Conservation (phyloP, 192 early-diverging fungal species). For the Coemansia sp. region DNA sequence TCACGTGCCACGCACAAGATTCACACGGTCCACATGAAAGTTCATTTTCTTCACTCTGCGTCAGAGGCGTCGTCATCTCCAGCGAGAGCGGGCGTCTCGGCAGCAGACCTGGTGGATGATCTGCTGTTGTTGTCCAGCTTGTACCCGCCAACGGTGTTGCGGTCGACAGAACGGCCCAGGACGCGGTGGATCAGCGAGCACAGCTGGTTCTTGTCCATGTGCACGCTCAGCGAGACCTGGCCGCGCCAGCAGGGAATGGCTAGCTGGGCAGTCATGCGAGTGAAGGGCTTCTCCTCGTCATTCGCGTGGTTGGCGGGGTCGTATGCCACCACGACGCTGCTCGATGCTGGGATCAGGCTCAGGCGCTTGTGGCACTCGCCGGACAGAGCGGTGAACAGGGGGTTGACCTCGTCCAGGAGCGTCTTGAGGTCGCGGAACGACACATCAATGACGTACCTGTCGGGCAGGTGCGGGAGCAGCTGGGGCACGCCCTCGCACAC, state of each 20-base stretch:
- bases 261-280: constrained; percentile 50
- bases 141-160: constrained; percentile 16
- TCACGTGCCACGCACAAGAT: background rate
- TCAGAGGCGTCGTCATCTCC: background rate
- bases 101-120: background rate
- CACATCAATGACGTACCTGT: constrained; percentile 51
- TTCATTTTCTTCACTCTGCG: no score
- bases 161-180: constrained; percentile 38
- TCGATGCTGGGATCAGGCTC: constrained; percentile 42
- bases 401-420: constrained; percentile 57
- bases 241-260: constrained; percentile 73
- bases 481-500: constrained; percentile 66
- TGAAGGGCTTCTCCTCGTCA: constrained; percentile 34
- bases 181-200: constrained; percentile 56
- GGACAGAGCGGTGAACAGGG: constrained; percentile 52
- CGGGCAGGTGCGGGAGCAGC: constrained; percentile 55
- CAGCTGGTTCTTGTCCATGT: constrained; percentile 74
- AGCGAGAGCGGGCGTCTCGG: background rate
- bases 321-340: constrained; percentile 61
- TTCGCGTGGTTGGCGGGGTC: constrained; percentile 29
- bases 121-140: constrained; percentile 41
- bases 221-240: constrained; percentile 67
- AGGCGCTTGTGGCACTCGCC: constrained; percentile 45
- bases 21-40: background rate
- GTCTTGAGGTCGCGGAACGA: constrained; percentile 49